These are phyloP conservation scores for Reutealis trisperma DNA, from an alignment of 345 rosid genomes.

Conservation along the genomic window DNA sequence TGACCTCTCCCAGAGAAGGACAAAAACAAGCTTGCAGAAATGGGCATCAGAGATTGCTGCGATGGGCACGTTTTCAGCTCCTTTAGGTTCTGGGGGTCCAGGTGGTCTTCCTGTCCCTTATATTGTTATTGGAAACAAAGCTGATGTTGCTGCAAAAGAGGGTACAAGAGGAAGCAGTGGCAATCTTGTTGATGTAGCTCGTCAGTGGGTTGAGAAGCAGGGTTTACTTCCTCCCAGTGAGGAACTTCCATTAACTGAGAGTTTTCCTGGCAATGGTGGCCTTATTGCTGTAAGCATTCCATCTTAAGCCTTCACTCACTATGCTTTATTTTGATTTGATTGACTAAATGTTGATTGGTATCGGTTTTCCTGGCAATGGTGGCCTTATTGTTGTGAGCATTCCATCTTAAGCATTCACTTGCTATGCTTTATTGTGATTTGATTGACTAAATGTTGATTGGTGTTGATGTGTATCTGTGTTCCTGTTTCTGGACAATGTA, in stretches of 20 bases:
- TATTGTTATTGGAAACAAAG: conserved; percentile 92
- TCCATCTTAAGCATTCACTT: conserved; percentile 9
- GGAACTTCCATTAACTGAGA: conserved; percentile 93
- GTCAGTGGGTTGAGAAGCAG: conserved; percentile 99
- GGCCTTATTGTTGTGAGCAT: conserved; percentile 76
- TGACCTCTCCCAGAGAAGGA: conserved; percentile 95
- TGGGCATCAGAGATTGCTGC: conserved; percentile 94
- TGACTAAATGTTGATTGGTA: background rate
- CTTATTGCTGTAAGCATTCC: conserved; percentile 67
- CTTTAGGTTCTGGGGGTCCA: conserved; percentile 92
- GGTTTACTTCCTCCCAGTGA: conserved; percentile 91
- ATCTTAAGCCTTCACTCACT: conserved; percentile 9
- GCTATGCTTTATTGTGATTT: background rate
- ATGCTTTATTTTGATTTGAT: conserved; percentile 1
- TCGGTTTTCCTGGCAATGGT: conserved; percentile 82
- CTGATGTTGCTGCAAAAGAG: conserved; percentile 89
- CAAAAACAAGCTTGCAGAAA: conserved; percentile 88
- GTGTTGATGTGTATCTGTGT: background rate
- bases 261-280: conserved; percentile 88
- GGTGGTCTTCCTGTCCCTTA: conserved; percentile 98
- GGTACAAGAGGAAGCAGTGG: conserved; percentile 95
- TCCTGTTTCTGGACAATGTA: background rate
- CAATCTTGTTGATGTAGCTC: conserved; percentile 97
- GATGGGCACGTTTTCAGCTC: conserved; percentile 91
- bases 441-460: background rate